Conservation (phyloP, 257 asterid species). For the Rauvolfia tetraphylla region DNA sequence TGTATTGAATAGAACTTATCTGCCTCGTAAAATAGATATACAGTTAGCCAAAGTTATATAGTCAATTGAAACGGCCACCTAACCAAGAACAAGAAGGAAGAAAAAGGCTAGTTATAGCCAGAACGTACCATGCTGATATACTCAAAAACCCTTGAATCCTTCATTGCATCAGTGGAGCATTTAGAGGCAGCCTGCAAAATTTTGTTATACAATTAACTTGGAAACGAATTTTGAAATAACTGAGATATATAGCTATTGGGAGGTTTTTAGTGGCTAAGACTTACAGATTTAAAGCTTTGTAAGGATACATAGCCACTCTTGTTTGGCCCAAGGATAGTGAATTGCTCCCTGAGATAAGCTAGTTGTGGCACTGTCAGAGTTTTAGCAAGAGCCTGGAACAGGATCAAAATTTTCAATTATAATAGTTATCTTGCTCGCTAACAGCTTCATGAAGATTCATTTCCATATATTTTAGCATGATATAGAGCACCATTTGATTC, state of each 20-base stretch:
- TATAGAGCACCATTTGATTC: background rate
- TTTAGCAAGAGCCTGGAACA: slow-evolving; percentile 79
- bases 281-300: slow-evolving; percentile 66
- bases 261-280: slow-evolving; percentile 14
- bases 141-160: slow-evolving; percentile 87
- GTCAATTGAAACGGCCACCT: background rate
- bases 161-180: slow-evolving; percentile 81
- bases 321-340: slow-evolving; percentile 73
- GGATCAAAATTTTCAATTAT: background rate
- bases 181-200: slow-evolving; percentile 57
- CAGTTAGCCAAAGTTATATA: background rate
- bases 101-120: background rate
- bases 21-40: slow-evolving; percentile 23
- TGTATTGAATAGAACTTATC: slow-evolving; percentile 86
- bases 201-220: slow-evolving; percentile 5
- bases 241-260: background rate
- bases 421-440: background rate
- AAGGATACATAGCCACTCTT: slow-evolving; percentile 74
- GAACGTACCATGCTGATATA: slow-evolving; percentile 63
- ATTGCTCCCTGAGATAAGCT: slow-evolving; percentile 88
- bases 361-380: slow-evolving; percentile 73
- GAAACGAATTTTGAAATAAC: background rate
- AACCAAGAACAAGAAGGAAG: background rate
- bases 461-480: background rate
- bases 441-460: background rate